Base-by-base conservation (phyloP, 2,329 filamentous ascomycete genomes). In the Westerdykella sp. region DNA sequence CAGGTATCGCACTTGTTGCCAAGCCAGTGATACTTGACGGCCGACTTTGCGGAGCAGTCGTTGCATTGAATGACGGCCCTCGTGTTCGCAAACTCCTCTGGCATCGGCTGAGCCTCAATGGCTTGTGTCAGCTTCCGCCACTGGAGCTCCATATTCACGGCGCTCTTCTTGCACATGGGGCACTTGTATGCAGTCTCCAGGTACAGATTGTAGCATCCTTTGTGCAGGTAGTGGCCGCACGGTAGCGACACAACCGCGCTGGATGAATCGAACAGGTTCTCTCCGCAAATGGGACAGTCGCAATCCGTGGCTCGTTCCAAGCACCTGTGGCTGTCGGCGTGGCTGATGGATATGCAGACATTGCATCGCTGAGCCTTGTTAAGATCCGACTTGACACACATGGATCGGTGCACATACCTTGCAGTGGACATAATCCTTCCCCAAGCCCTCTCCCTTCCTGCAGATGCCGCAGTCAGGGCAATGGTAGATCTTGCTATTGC, bases 371-470 rank as follows among this genome's bases (percentile, higher is more conserved):
- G 36, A 11, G n/a, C 13, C 6, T 18, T 4, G 50, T 69, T 50
- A 69, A 62, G 40, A 28, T 6, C 7, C 7, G 23, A 6, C 6
- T 7, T 2, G 6, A 18, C 12, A 14, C 12, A 18, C 2, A 34
- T 41, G 18, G 18, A n/a, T 9, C 2, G 9, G 6, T 15, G 9
- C 7, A 25, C 41, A 65, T 71, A 91, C 88, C 79, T 95, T 94
- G 84, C 93, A 98, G 68, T 98, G 93, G 60, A 94, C 90, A 64
- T 95, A 98, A 63, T 98, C 93, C 63, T 95, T 97, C 4, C 93
- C 91, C 23, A 98, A 73, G 1, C 93, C 93, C 64, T 88, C 80
- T 1, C 93, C 93, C 44, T 90, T 83, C 45, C 93, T 80, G 63
- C 93, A 98, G 48, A 98, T 95, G 4, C 93, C 93, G 66, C 93